A percentile compares a stretch with the other conserved stretches of the same genome.
These are phyloP conservation scores for Ustanciosporium gigantosporum DNA, from an alignment of 1,284 basidiomycete genomes.

Conservation along the genomic window DNA sequence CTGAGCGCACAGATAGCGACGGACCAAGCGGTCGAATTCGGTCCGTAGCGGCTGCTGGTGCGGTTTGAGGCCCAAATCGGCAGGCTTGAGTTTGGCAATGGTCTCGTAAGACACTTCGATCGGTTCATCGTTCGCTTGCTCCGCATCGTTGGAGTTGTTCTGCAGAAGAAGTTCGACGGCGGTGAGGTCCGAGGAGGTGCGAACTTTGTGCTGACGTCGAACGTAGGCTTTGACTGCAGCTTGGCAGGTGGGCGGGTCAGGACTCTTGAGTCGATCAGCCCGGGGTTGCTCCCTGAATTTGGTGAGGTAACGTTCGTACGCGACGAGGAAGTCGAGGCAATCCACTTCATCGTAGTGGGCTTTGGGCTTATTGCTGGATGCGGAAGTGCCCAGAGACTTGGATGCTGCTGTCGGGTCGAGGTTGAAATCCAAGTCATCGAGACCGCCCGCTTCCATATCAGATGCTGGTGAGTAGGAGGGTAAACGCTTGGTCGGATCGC, in stretches of 20 bases:
- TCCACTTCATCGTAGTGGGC: conserved; percentile 39
- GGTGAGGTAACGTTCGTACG: conserved; percentile 38
- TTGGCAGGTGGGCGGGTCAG: conserved; percentile 28
- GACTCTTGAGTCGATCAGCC: conserved; percentile 22
- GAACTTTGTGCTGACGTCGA: conserved; percentile 15
- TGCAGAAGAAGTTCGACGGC: conserved; percentile 10
- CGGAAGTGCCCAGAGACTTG: background rate
- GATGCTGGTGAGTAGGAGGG: conserved; percentile 27
- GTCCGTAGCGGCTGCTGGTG: conserved; percentile 23
- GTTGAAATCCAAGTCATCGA: conserved; percentile 21
- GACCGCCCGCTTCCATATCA: conserved; percentile 17
- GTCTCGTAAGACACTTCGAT: conserved; percentile 11
- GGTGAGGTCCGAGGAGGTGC: conserved; percentile 18
- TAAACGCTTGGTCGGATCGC: conserved; percentile 18
- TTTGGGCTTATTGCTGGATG: conserved; percentile 2
- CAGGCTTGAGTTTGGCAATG: conserved; percentile 10
- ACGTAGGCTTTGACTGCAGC: conserved; percentile 25
- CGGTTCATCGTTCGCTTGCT: conserved; percentile 2
- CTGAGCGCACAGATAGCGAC: conserved; percentile 27
- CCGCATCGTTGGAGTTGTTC: background rate
- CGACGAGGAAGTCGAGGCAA: conserved; percentile 45
- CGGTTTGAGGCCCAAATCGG: conserved; percentile 26
- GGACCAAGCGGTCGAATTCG: conserved; percentile 34
- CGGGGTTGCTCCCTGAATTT: conserved; percentile 28
- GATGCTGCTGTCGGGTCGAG: background rate